phyloP scores from a whole-genome alignment of 768 basidiomycete genomes.

The Tephrocybe sp. region DNA sequence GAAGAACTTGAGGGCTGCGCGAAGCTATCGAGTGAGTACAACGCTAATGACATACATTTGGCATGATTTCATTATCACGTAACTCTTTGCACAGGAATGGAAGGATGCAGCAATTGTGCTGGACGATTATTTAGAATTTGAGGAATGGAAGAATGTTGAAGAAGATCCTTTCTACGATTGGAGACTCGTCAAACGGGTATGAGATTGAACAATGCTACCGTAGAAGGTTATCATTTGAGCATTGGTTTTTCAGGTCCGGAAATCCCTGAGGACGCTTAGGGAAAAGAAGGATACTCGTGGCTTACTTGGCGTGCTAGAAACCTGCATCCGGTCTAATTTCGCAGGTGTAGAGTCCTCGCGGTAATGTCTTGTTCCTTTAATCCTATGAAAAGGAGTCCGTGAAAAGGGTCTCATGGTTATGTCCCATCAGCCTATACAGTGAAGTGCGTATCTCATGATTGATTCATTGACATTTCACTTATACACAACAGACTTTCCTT shows the following conservation, averaged over 20 bases:
- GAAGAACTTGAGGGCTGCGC: slow-evolving; percentile 69
- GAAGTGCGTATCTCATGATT: slow-evolving; percentile 59
- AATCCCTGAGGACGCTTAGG: slow-evolving; percentile 68
- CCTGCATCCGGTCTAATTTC: slow-evolving; percentile 89
- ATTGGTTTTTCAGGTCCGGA: slow-evolving; percentile 52
- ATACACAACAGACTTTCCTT: slow-evolving; percentile 67
- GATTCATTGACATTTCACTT: slow-evolving; percentile 13
- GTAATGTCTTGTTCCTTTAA: slow-evolving; percentile 30
- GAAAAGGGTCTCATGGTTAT: background rate
- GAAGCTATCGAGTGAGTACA: slow-evolving; percentile 61
- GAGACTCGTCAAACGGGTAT: slow-evolving; percentile 75
- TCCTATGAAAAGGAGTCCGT: too few relatives aligned
- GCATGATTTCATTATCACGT: background rate
- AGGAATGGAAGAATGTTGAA: slow-evolving; percentile 86
- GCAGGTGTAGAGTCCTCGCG: slow-evolving; percentile 87
- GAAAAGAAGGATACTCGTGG: slow-evolving; percentile 81
- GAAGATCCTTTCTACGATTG: slow-evolving; percentile 93
- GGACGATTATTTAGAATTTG: slow-evolving; percentile 81
- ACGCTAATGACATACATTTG: background rate
- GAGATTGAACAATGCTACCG: background rate
- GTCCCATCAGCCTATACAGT: slow-evolving; percentile 67
- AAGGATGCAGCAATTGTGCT: slow-evolving; percentile 72
- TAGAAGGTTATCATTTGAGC: background rate
- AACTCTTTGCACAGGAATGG: slow-evolving; percentile 66
- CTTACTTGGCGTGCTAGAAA: slow-evolving; percentile 85